Evolutionary conservation across 768 basidiomycete genomes (phyloP).

Genomic region (Artomyces pyxidatus): DNA sequence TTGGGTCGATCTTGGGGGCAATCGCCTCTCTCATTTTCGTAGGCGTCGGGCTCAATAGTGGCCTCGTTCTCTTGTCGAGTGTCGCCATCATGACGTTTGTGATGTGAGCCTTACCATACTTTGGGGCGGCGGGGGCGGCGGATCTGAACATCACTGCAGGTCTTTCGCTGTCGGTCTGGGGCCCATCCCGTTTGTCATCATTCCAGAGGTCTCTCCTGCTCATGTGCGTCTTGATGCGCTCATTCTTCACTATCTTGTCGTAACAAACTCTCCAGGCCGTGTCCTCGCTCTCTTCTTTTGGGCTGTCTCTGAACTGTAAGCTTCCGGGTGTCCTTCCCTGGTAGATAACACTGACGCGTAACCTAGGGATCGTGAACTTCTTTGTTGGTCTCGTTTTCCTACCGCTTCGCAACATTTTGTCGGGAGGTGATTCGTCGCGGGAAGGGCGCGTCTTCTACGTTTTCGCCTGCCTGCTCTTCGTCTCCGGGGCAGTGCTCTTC

Average conservation of each 20-base stretch:
- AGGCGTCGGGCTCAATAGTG: constrained; percentile 62
- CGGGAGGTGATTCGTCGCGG: constrained; percentile 47
- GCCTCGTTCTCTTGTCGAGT: constrained; percentile 54
- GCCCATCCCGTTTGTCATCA: constrained; percentile 87
- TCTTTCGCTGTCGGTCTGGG: constrained; percentile 89
- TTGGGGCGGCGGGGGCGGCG: neutral
- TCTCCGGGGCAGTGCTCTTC: constrained; percentile 24
- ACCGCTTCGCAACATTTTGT: constrained; percentile 69
- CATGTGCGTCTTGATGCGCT: constrained; percentile 41
- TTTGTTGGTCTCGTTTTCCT: constrained; percentile 79
- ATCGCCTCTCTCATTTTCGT: constrained; percentile 56
- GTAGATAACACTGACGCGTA: neutral
- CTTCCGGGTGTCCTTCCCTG: neutral
- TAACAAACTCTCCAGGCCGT: constrained; percentile 17
- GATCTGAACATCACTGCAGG: constrained; percentile 27
- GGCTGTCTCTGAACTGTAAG: constrained; percentile 20
- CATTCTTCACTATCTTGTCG: neutral
- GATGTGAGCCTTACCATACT: constrained; percentile 38
- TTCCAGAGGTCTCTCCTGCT: constrained; percentile 80
- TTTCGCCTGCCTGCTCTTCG: constrained; percentile 52
- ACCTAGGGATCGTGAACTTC: constrained; percentile 77
- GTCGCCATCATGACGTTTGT: constrained; percentile 73
- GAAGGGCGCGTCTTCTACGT: constrained; percentile 89
- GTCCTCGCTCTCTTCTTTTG: constrained; percentile 21
- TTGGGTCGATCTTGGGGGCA: constrained; percentile 58